Evolutionary conservation across 1,284 basidiomycete species (phyloP), one percentile per base, ranked within the genome.

Genomic region (Ustilago nuda): DNA sequence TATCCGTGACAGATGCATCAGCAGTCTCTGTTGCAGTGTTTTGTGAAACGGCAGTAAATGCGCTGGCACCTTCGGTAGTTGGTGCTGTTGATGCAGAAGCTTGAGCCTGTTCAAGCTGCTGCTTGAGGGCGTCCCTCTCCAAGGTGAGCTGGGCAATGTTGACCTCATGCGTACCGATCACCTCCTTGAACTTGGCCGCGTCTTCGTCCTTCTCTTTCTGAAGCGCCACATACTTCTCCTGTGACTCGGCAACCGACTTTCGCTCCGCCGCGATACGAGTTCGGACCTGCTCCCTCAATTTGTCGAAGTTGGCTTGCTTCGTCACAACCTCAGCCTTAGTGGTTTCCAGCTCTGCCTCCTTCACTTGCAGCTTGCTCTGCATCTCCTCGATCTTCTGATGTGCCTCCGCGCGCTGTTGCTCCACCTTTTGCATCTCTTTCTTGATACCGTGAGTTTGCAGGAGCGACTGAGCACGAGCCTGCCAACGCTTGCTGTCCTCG

Each of bases 361-460:
- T 64, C 43, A 64, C 64, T 35, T 66, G 61, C 58, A 80, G 46
- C 61, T 80, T 66, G 1, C 61, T 51, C 43, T 72, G 54, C 17
- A 72, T 60, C 56, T 73, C 76, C 2, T 77, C 64, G 48, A 79
- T 65, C 57, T 76, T 72, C 17, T 61, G 54, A 59, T 81, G 69
- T 3, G 78, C 72, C 32, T 78, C 71, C 5, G 71, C 74, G 6
- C 78, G 76, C 69, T 85, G 79, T 57, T 81, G 71, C 68, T 85
- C 82, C 30, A 70, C 78, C 66, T 79, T 80, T 51, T 84, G 76
- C 37, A 85, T 69, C 66, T 85, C 82, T 5, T 92, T 91, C 15
- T 94, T 93, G 76, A 93, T 92, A 58, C 94, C 92, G 79, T 95
- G 92, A 81, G 94, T 94, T 86, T 89, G 91, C 55, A 96, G 88